Percentiles rank a stretch among this genome's conserved stretches.
These are phyloP conservation scores for Cercospora citrullina DNA, from an alignment of 2,329 filamentous ascomycete species.

Conservation along the genomic window DNA sequence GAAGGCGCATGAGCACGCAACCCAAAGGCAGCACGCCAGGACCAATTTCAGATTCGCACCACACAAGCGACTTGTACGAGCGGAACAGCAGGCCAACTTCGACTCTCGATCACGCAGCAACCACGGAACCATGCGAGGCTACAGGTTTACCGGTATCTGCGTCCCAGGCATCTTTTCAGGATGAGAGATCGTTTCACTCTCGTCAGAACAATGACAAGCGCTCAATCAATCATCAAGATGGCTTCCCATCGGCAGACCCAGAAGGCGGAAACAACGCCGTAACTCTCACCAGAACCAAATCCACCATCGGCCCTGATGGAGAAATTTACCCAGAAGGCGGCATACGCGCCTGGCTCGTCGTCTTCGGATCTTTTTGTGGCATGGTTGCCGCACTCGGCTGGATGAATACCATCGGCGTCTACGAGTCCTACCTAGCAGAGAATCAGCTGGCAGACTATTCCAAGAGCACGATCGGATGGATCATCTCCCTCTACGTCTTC, in stretches of 20 bases:
- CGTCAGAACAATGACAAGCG: conserved; percentile 8
- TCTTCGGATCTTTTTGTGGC: conserved; percentile 66
- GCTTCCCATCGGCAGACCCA: background rate
- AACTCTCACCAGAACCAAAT: conserved; percentile 18
- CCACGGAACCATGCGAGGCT: conserved; percentile 26
- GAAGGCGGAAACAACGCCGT: conserved; percentile 13
- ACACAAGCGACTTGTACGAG: background rate
- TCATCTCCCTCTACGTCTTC: conserved; percentile 34
- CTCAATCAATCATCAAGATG: background rate
- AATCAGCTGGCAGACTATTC: conserved; percentile 29
- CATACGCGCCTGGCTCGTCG: conserved; percentile 74
- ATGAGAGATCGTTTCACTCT: conserved; percentile 11
- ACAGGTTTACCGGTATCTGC: conserved; percentile 23
- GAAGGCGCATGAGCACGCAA: conserved; percentile 32
- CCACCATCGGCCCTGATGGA: conserved; percentile 22
- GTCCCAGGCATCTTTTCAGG: conserved; percentile 23
- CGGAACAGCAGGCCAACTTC: background rate
- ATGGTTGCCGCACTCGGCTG: conserved; percentile 53
- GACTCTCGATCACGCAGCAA: conserved; percentile 7
- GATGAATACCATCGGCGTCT: conserved; percentile 34
- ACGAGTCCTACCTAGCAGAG: conserved; percentile 41
- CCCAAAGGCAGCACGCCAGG: conserved; percentile 50
- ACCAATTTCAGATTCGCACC: conserved; percentile 31
- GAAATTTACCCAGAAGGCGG: conserved; percentile 69
- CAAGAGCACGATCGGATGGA: conserved; percentile 32